These are phyloP conservation scores for Carex parvula DNA, from an alignment of 176 grass and related monocot genomes.

Conservation along the genomic window DNA sequence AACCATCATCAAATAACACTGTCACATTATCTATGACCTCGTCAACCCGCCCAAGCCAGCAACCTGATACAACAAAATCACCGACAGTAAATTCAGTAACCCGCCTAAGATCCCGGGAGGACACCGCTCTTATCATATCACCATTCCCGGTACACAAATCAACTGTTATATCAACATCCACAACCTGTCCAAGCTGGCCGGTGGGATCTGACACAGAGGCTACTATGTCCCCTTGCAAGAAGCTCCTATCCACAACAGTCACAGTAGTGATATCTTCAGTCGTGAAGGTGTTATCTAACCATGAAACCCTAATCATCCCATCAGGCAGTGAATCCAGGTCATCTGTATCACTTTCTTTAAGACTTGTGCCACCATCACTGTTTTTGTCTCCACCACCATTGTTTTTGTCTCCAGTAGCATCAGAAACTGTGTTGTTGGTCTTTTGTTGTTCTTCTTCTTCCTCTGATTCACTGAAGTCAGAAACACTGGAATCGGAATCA, in stretches of 20 bases:
- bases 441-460: constrained; percentile 33
- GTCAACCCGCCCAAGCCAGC: constrained; percentile 88
- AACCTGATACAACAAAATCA: constrained; percentile 77
- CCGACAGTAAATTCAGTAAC: constrained; percentile 79
- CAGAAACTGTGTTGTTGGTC: background rate
- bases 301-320: constrained; percentile 63
- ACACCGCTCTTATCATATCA: constrained; percentile 50
- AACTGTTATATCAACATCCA: constrained; percentile 59
- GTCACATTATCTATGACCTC: constrained; percentile 91
- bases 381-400: constrained; percentile 28
- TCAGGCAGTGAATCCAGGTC: constrained; percentile 59
- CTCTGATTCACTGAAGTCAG: constrained; percentile 51
- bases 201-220: constrained; percentile 68
- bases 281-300: constrained; percentile 55
- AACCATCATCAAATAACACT: constrained; percentile 87
- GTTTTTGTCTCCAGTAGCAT: constrained; percentile 1
- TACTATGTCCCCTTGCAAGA: constrained; percentile 79
- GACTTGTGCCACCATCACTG: constrained; percentile 40
- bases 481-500: constrained; percentile 77
- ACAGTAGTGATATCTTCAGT: constrained; percentile 59
- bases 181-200: constrained; percentile 76
- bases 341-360: constrained; percentile 37
- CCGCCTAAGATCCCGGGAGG: constrained; percentile 63
- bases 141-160: constrained; percentile 54
- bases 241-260: constrained; percentile 62